Base-by-base conservation (phyloP, 192 early-diverging fungal genomes). In the Coemansia furcata region DNA sequence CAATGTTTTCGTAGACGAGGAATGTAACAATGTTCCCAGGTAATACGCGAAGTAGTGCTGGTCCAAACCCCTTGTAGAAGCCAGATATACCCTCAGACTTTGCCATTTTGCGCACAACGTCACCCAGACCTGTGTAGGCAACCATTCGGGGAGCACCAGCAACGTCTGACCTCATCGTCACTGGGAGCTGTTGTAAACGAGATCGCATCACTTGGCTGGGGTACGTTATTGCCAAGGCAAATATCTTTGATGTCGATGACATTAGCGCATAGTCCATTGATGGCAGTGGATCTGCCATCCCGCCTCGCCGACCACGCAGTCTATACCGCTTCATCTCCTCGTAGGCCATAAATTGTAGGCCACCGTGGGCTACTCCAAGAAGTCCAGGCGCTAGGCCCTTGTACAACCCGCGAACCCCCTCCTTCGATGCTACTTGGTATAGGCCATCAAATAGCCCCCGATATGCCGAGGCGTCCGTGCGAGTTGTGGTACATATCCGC, bases 271-370 rank as follows among this genome's bases (percentile, higher is more conserved):
- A 90, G 63, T 97, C 95, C 3, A 82, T 23, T 9, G 92, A 84
- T n/a, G 76, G 76, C 2, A 89, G 68, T 3, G 65, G 42, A 30
- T 54, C 69, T 17, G 19, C 30, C 0, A 40, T 26, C 19, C 29
- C 52, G 0, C 63, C 23, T 11, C 43, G 44, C n/a, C 54, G 42
- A 2, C 58, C 66, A 19, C 73, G 80, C 36, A 80, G 64, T 40
- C 87, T 68, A 77, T 84, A 85, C 66, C 87, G 86, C 80, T 98
- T 99, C 88, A 99, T 89, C 59, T 97, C 94, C 62, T 99, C 98
- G 77, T 99, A 99, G 0, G 91, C 94, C 93, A 96, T 95, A 75
- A 99, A 99, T 77, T 99, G 98, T 26, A 99, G 68, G 1, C 95
- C 95, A 11, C 98, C 98, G 62, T 99, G 96, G n/a, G 94, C 92